Conservation (phyloP, 495 filamentous ascomycete genomes). For the Xylaria grammica region DNA sequence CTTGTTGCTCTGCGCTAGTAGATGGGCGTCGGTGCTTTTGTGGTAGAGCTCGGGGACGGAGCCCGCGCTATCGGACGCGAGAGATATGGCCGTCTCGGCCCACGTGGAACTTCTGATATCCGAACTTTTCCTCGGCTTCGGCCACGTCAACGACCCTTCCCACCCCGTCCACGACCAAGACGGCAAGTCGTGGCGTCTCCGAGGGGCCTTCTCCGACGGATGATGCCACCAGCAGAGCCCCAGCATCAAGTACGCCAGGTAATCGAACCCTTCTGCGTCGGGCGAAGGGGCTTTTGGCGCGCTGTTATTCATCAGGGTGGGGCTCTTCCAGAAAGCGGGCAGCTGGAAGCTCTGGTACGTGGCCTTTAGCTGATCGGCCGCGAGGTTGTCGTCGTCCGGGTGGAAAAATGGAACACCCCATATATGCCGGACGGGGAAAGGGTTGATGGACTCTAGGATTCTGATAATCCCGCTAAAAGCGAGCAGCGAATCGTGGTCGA, state of each 20-base stretch:
- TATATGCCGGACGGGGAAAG: slow-evolving; percentile 15
- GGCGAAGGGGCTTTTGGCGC: neutral
- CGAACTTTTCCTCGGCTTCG: neutral
- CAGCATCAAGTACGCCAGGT: slow-evolving; percentile 7
- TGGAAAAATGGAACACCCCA: slow-evolving; percentile 24
- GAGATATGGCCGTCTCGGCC: neutral
- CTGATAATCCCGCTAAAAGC: slow-evolving; percentile 34
- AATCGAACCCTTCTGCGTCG: neutral
- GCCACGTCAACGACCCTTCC: slow-evolving; percentile 21
- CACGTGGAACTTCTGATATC: neutral
- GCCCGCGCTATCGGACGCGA: neutral
- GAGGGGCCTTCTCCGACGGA: slow-evolving; percentile 15
- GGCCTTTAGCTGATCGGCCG: neutral
- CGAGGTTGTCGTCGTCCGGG: slow-evolving; percentile 9
- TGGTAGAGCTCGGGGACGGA: slow-evolving; percentile 5
- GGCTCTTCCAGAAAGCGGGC: neutral
- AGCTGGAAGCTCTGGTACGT: slow-evolving; percentile 1
- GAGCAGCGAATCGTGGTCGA: slow-evolving; percentile 31
- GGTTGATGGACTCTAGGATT: neutral
- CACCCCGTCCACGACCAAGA: slow-evolving; percentile 38
- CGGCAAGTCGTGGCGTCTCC: slow-evolving; percentile 29
- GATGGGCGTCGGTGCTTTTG: slow-evolving; percentile 6
- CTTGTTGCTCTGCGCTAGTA: neutral
- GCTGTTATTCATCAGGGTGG: neutral
- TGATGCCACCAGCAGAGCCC: slow-evolving; percentile 17